Evolutionary conservation across 1,284 basidiomycete species (phyloP).

Genomic region (Afroboletus lepidellus): DNA sequence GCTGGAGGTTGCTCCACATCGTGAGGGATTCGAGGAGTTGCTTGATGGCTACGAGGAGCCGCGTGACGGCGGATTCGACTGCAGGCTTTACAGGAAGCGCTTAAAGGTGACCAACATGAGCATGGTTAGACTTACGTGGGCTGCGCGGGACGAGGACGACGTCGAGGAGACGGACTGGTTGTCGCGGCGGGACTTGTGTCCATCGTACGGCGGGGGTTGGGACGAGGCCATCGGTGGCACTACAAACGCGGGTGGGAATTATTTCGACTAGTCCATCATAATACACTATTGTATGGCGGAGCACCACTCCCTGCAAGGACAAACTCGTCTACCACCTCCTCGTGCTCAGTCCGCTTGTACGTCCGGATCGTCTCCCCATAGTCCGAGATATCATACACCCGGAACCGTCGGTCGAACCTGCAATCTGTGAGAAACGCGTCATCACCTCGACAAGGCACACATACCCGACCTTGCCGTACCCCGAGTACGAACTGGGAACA

Average conservation of each 20-base stretch:
- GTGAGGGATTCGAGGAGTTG: conserved; percentile 90
- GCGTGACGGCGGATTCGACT: conserved; percentile 91
- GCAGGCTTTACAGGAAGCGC: conserved; percentile 47
- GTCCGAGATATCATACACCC: conserved; percentile 80
- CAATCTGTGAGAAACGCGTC: neutral
- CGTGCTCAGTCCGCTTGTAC: conserved; percentile 82
- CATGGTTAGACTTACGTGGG: conserved; percentile 24
- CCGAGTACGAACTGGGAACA: conserved; percentile 71
- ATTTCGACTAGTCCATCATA: conserved; percentile 1
- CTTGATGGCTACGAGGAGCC: conserved; percentile 93
- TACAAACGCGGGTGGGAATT: conserved; percentile 4
- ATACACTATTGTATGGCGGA: conserved; percentile 29
- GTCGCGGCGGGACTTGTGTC: conserved; percentile 45
- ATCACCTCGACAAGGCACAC: neutral
- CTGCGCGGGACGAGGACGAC: conserved; percentile 30
- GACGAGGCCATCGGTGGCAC: conserved; percentile 20
- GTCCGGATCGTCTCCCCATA: conserved; percentile 89
- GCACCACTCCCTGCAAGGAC: conserved; percentile 55
- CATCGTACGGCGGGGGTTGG: conserved; percentile 20
- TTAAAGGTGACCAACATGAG: neutral
- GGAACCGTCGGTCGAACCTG: conserved; percentile 86
- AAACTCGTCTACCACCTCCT: conserved; percentile 67
- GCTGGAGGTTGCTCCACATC: conserved; percentile 77
- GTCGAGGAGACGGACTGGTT: conserved; percentile 47
- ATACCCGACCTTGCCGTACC: conserved; percentile 76